These are phyloP conservation scores for Aspergillus pseudonomiae DNA, from an alignment of 2,329 filamentous ascomycete species.

Conservation along the genomic window DNA sequence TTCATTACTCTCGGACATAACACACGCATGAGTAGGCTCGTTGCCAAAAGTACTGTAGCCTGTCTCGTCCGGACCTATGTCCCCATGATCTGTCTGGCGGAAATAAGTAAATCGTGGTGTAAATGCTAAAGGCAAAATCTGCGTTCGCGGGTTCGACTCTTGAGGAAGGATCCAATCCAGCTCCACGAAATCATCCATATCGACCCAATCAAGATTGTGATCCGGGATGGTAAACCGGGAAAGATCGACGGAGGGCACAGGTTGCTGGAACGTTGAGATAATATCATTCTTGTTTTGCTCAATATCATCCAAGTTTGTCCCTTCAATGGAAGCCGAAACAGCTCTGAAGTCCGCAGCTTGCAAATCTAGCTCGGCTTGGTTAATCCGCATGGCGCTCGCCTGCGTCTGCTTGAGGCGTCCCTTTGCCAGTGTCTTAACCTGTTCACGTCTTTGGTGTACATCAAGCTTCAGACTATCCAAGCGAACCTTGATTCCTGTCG, in stretches of 20 bases:
- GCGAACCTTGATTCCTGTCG: slow-evolving; percentile 93
- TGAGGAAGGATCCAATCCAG: slow-evolving; percentile 93
- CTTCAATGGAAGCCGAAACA: slow-evolving; percentile 85
- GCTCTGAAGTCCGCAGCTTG: slow-evolving; percentile 90
- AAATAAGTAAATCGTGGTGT: slow-evolving; percentile 97
- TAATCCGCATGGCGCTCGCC: slow-evolving; percentile 93
- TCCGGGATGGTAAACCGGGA: slow-evolving; percentile 95
- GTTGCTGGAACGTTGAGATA: slow-evolving; percentile 58
- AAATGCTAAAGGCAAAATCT: slow-evolving; percentile 88
- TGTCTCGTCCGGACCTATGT: slow-evolving; percentile 72
- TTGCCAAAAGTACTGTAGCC: slow-evolving; percentile 88
- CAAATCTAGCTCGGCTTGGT: slow-evolving; percentile 90
- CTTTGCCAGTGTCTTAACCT: slow-evolving; percentile 80
- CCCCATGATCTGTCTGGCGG: slow-evolving; percentile 89
- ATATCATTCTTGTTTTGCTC: slow-evolving; percentile 62
- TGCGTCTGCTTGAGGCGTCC: slow-evolving; percentile 75
- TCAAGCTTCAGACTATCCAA: slow-evolving; percentile 98
- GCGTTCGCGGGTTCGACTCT: slow-evolving; percentile 87
- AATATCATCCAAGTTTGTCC: slow-evolving; percentile 76
- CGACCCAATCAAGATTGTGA: slow-evolving; percentile 93
- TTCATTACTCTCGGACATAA: slow-evolving; percentile 90
- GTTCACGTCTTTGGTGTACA: slow-evolving; percentile 88
- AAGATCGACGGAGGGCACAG: slow-evolving; percentile 60
- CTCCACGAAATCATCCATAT: slow-evolving; percentile 99
- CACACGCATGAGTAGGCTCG: slow-evolving; percentile 90